Base-by-base conservation (phyloP, 768 basidiomycete species). In the Suillus cothurnatus region DNA sequence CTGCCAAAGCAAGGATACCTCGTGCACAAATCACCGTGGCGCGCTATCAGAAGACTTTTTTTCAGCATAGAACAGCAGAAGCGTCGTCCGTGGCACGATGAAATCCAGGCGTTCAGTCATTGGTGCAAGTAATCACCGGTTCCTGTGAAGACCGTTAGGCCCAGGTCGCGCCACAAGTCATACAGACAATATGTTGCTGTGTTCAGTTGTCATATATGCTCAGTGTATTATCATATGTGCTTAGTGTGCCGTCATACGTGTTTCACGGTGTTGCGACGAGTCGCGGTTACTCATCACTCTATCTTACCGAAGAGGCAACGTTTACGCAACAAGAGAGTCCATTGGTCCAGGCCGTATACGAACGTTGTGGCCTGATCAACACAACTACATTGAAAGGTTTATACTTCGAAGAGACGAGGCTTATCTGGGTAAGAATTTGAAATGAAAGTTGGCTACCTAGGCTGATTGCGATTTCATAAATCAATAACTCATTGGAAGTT, bases 81-180 rank as follows among this genome's bases (percentile, higher is more conserved):
- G 58, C 19, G 19, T 59, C 19, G 19, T 59, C 21, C 26, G 23
- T 26, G 5, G 11, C 38, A 28, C 38, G 26, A 59, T 59, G 58
- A 59, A 59, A 41, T 59, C 39, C 39, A 41, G 28, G 39, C 58
- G 26, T 59, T 21, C 26, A 28, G 32, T 34, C 53, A 36, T 32
- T 32, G 58, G 58, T 59, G 58, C 58, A 39, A 41, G 58, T 59
- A 59, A 59, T 59, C 58, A 59, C 58, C 58, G 52, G 28, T 53
- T 31, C 8, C 28, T 31, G 58, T 43, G 57, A 58, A 28, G 38
- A 39, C 23, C 23, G 57, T 21, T 39, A 14, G 53, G 53, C 39
- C 39, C 41, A 28, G 39, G 26, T 59, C 38, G 19, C 39, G 31
- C 39, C 28, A 59, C 39, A 38, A 41, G 31, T 39, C 57, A 59